Evolutionary conservation across 352 stramenopile genomes (phyloP).

Genomic region (Globisporangium okanoganense): DNA sequence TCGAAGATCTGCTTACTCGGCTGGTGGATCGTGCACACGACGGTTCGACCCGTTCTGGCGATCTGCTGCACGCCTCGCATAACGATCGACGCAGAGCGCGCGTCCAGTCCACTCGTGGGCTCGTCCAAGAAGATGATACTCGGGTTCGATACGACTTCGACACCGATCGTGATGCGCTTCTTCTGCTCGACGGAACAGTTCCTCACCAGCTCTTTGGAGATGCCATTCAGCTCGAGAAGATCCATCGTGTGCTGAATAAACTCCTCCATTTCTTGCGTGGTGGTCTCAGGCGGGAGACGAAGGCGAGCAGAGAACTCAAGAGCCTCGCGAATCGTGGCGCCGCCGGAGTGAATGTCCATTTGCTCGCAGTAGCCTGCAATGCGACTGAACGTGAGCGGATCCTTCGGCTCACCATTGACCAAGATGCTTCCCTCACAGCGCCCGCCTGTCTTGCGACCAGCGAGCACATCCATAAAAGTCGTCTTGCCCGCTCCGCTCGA

Average conservation of each 20-base stretch:
- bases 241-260: too few relatives aligned
- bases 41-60: conserved; percentile 74
- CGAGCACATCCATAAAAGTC: too few relatives aligned
- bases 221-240: conserved; percentile 45
- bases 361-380: too few relatives aligned
- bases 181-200: conserved; percentile 86
- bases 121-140: conserved; percentile 94
- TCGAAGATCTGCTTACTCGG: conserved; percentile 88
- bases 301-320: conserved; percentile 90
- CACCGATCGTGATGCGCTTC: conserved; percentile 91
- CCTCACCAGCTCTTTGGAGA: conserved; percentile 40
- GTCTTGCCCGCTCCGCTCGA: too few relatives aligned
- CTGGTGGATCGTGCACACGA: conserved; percentile 68
- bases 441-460: too few relatives aligned
- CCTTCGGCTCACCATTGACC: too few relatives aligned
- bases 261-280: too few relatives aligned
- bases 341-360: too few relatives aligned
- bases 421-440: too few relatives aligned
- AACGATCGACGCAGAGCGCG: conserved; percentile 80
- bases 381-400: too few relatives aligned
- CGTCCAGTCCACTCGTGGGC: conserved; percentile 87
- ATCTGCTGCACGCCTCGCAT: conserved; percentile 84
- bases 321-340: conserved; percentile 9
- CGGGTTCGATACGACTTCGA: conserved; percentile 91
- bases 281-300: conserved; percentile 55